Percentiles rank a stretch among this genome's conserved stretches.
phyloP scores from a whole-genome alignment of 2,329 filamentous ascomycete species.

The Fusarium verrucosum region DNA sequence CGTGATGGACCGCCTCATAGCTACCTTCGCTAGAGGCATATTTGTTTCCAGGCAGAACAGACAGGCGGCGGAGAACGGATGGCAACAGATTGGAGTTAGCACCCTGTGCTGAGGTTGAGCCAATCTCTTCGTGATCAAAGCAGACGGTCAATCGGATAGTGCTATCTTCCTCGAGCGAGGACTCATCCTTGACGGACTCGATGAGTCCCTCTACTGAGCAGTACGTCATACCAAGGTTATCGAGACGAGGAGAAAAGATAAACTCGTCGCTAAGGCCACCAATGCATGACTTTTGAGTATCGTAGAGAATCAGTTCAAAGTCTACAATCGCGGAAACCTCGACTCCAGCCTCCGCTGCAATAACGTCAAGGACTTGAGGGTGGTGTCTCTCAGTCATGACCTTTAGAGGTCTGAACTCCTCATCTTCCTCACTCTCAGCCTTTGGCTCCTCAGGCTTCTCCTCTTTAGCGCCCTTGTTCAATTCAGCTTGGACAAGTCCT shows the following conservation, averaged over 20 bases:
- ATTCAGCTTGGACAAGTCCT: slow-evolving; percentile 84
- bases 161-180: slow-evolving; percentile 76
- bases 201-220: slow-evolving; percentile 89
- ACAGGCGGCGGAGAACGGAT: slow-evolving; percentile 84
- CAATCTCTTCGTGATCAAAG: slow-evolving; percentile 98
- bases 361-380: slow-evolving; percentile 82
- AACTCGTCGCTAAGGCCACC: slow-evolving; percentile 93
- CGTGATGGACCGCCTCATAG: slow-evolving; percentile 66
- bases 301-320: slow-evolving; percentile 97
- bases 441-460: slow-evolving; percentile 53
- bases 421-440: slow-evolving; percentile 48
- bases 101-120: slow-evolving; percentile 89
- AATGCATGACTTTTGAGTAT: slow-evolving; percentile 89
- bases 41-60: slow-evolving; percentile 74
- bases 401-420: slow-evolving; percentile 78
- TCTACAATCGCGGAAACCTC: slow-evolving; percentile 79
- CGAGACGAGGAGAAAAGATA: slow-evolving; percentile 93
- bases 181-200: slow-evolving; percentile 72
- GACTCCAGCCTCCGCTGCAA: slow-evolving; percentile 81
- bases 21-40: slow-evolving; percentile 72
- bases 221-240: slow-evolving; percentile 97
- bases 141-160: slow-evolving; percentile 91
- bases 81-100: slow-evolving; percentile 93
- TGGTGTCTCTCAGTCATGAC: slow-evolving; percentile 85
- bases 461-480: slow-evolving; percentile 76